Evolutionary conservation across 495 filamentous ascomycete species (phyloP).

Genomic region (Entonaema liquescens): DNA sequence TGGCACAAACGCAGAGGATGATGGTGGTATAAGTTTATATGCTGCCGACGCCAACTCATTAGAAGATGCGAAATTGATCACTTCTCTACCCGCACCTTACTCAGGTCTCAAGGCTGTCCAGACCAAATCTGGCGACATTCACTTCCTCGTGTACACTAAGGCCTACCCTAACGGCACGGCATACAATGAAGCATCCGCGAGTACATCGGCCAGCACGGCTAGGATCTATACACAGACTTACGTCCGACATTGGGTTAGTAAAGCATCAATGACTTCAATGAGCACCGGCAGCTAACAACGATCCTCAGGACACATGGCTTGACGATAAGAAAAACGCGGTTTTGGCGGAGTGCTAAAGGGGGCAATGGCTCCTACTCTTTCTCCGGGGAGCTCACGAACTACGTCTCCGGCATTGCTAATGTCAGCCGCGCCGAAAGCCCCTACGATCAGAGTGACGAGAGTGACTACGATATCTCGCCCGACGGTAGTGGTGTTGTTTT

Average conservation of each 20-base stretch:
- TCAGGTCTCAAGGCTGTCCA: constrained; percentile 68
- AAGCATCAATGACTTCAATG: neutral
- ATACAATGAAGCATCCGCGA: constrained; percentile 62
- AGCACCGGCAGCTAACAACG: neutral
- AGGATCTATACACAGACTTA: constrained; percentile 67
- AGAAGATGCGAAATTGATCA: constrained; percentile 44
- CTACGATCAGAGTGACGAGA: constrained; percentile 47
- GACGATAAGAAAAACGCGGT: constrained; percentile 68
- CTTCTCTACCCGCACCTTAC: constrained; percentile 68
- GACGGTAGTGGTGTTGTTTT: constrained; percentile 65
- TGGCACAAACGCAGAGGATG: constrained; percentile 63
- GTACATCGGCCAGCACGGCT: constrained; percentile 56
- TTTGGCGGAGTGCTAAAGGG: constrained; percentile 68
- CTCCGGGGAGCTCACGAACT: constrained; percentile 55
- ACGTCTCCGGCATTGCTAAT: constrained; percentile 57
- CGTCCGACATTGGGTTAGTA: constrained; percentile 65
- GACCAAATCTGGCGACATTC: constrained; percentile 65
- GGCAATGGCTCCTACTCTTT: constrained; percentile 47
- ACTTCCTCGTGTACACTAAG: constrained; percentile 68
- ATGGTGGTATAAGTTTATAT: constrained; percentile 63
- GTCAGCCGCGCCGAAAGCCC: constrained; percentile 59
- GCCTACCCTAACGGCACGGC: constrained; percentile 65
- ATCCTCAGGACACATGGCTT: constrained; percentile 57
- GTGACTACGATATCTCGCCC: constrained; percentile 54
- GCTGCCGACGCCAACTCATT: constrained; percentile 55